Evolutionary conservation across 2,329 filamentous ascomycete genomes (phyloP).

Genomic region (Knufia fluminis): DNA sequence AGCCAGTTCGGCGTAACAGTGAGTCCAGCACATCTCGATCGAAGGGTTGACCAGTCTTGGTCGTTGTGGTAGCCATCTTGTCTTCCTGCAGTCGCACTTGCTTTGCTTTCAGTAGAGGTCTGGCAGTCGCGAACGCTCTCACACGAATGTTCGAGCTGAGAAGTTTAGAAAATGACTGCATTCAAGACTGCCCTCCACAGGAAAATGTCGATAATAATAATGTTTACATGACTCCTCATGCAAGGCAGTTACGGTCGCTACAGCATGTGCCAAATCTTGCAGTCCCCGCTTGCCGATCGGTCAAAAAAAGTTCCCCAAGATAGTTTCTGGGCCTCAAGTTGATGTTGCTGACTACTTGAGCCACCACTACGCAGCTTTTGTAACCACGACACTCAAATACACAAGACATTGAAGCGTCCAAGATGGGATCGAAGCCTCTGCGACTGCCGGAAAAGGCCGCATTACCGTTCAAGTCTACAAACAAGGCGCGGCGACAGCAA

Average conservation of each 20-base stretch:
- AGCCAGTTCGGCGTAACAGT: constrained; percentile 77
- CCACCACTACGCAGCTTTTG: not conserved
- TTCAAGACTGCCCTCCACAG: too few species aligned
- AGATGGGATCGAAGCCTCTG: constrained; percentile 37
- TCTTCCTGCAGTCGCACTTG: not conserved
- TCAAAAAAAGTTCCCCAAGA: too few species aligned
- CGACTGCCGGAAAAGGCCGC: constrained; percentile 29
- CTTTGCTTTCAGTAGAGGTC: constrained; percentile 24
- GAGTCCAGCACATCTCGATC: constrained; percentile 74
- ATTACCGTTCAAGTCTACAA: constrained; percentile 48
- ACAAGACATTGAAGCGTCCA: not conserved
- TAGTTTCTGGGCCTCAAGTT: too few species aligned
- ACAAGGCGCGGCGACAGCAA: constrained; percentile 71
- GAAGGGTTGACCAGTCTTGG: constrained; percentile 80
- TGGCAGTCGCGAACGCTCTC: constrained; percentile 34
- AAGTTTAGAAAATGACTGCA: constrained; percentile 26
- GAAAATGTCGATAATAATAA: too few species aligned
- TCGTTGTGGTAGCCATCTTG: constrained; percentile 48
- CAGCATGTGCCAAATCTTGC: not conserved
- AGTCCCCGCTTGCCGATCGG: not conserved
- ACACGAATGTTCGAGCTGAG: constrained; percentile 24
- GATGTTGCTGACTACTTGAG: too few species aligned
- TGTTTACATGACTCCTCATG: too few species aligned
- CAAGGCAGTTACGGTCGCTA: not conserved
- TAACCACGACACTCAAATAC: too few species aligned